Evolutionary conservation across 2,329 filamentous ascomycete genomes (phyloP).

Genomic region (Fusarium guadeloupense): DNA sequence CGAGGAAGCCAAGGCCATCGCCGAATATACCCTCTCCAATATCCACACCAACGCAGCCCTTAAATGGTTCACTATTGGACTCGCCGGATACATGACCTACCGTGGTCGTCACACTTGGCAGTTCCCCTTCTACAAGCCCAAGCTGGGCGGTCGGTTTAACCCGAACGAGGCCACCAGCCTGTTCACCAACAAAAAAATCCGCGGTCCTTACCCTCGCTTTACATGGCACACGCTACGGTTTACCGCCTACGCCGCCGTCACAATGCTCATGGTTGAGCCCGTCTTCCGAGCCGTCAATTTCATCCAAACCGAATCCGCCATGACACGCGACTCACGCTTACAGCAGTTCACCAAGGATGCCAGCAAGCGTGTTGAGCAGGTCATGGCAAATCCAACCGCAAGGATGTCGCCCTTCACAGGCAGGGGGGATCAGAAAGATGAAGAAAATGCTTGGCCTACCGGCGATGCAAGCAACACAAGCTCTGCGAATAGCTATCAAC

Average conservation of each 20-base stretch:
- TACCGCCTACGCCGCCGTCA: conserved; percentile 40
- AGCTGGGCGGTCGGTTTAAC: conserved; percentile 40
- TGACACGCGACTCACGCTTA: conserved; percentile 36
- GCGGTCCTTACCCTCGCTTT: conserved; percentile 35
- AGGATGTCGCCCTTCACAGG: conserved; percentile 14
- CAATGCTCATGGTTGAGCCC: conserved; percentile 42
- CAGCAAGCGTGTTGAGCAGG: conserved; percentile 33
- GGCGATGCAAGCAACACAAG: not conserved
- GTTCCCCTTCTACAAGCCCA: conserved; percentile 45
- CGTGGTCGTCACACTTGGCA: conserved; percentile 43
- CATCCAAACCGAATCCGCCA: conserved; percentile 34
- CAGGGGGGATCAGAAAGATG: conserved; percentile 3
- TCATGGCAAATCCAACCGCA: conserved; percentile 29
- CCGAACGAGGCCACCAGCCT: conserved; percentile 42
- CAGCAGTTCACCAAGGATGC: conserved; percentile 41
- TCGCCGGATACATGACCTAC: conserved; percentile 43
- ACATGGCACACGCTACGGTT: conserved; percentile 42
- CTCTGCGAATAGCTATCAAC: not conserved
- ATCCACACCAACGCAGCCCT: conserved; percentile 47
- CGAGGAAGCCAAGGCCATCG: conserved; percentile 49
- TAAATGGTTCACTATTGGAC: conserved; percentile 40
- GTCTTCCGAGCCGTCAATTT: conserved; percentile 39
- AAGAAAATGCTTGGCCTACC: conserved; percentile 17
- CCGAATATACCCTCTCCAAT: conserved; percentile 46
- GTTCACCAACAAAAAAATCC: conserved; percentile 41